These are phyloP conservation scores for Mediolabrus comicus DNA, from an alignment of 108 stramenopile genomes.

Conservation along the genomic window DNA sequence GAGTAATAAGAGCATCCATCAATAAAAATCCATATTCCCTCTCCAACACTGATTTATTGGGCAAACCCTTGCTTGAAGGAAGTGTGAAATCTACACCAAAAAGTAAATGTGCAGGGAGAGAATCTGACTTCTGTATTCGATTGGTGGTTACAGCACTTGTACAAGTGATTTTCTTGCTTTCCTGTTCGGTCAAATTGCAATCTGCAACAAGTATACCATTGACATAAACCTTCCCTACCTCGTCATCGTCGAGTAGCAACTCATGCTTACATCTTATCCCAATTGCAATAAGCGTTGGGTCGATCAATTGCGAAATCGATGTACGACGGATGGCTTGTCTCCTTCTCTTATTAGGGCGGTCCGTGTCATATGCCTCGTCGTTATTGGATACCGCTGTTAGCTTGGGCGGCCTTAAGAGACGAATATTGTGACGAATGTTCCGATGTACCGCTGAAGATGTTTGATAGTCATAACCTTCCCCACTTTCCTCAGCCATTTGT, in stretches of 20 bases:
- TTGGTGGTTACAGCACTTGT: conserved; percentile 4
- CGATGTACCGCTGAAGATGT: conserved; percentile 30
- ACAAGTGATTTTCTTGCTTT: too few relatives aligned
- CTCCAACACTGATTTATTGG: conserved; percentile 31
- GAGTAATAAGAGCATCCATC: conserved; percentile 70
- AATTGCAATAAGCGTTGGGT: conserved; percentile 44
- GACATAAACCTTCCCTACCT: conserved; percentile 69
- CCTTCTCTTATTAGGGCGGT: conserved; percentile 4
- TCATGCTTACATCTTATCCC: conserved; percentile 63
- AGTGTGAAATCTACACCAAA: conserved; percentile 79
- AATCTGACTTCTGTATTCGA: conserved; percentile 47
- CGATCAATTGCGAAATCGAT: conserved; percentile 35
- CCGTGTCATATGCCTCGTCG: neutral
- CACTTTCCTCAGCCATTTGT: conserved; percentile 27
- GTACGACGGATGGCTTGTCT: conserved; percentile 23
- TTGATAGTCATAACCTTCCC: conserved; percentile 2
- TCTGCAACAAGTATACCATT: conserved; percentile 67
- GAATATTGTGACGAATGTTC: conserved; percentile 29
- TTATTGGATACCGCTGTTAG: conserved; percentile 11
- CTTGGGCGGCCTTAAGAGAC: conserved; percentile 30
- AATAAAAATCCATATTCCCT: conserved; percentile 38
- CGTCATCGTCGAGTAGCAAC: conserved; percentile 60
- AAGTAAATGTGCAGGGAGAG: conserved; percentile 53
- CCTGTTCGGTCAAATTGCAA: conserved; percentile 14
- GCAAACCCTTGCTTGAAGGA: conserved; percentile 54